Evolutionary conservation across 352 stramenopile genomes (phyloP).

Genomic region (Pythium sp.): DNA sequence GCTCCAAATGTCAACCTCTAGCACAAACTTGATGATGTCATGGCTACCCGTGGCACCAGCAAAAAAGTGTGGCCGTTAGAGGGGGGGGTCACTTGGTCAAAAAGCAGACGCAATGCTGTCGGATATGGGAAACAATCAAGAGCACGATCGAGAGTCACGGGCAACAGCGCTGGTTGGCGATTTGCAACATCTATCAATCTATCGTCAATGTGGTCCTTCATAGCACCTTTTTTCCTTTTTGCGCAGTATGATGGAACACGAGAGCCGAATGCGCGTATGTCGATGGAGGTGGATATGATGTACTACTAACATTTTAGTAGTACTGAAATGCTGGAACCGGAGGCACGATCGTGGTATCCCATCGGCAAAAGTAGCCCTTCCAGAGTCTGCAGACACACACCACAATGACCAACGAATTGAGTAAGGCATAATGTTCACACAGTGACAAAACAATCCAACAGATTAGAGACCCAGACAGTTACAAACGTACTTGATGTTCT

Average conservation of each 20-base stretch:
- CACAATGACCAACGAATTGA: not conserved
- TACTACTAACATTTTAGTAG: slow-evolving; percentile 38
- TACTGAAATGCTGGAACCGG: slow-evolving; percentile 65
- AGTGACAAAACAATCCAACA: not conserved
- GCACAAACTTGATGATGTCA: not conserved
- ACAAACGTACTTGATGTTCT: slow-evolving; percentile 81
- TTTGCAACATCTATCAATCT: not conserved
- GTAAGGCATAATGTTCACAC: not conserved
- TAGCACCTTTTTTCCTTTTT: not conserved
- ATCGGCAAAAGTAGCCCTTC: slow-evolving; percentile 86
- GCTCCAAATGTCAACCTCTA: not conserved
- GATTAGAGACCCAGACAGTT: not conserved
- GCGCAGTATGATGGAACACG: not conserved
- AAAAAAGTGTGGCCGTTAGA: too few species aligned
- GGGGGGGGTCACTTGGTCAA: not conserved
- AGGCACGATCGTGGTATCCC: slow-evolving; percentile 76
- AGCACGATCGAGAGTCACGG: not conserved
- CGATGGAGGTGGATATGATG: not conserved
- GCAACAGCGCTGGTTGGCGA: not conserved
- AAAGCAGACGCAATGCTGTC: not conserved
- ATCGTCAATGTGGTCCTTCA: not conserved
- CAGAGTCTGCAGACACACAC: slow-evolving; percentile 47
- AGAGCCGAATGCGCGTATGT: not conserved
- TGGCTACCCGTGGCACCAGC: too few species aligned
- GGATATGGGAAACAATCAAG: not conserved